Evolutionary conservation across 768 basidiomycete species (phyloP).

Genomic region (Udeniomyces megalosporus): DNA sequence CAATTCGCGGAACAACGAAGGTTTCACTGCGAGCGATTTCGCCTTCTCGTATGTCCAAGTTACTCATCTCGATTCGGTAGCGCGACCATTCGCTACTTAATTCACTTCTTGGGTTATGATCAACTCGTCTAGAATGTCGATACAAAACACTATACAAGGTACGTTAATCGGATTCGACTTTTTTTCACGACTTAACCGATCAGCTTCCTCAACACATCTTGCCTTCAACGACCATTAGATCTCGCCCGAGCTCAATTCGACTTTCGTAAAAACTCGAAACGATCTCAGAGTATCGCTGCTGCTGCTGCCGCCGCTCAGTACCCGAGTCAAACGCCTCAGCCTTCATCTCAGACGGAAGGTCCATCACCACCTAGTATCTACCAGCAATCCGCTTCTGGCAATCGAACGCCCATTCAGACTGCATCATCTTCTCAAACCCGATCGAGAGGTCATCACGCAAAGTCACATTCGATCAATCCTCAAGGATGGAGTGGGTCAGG

Average conservation of each 20-base stretch:
- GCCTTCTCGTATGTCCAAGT: constrained; percentile 64
- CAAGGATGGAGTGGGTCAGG: no score
- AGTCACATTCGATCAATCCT: neutral
- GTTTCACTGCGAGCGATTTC: constrained; percentile 83
- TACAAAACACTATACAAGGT: constrained; percentile 40
- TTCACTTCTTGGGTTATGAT: constrained; percentile 18
- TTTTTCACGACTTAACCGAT: neutral
- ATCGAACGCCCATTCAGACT: no score
- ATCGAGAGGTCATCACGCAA: neutral
- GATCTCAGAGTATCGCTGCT: neutral
- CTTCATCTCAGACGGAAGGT: no score
- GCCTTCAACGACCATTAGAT: constrained; percentile 36
- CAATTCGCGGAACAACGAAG: constrained; percentile 68
- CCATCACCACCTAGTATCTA: neutral
- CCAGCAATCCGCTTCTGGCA: neutral
- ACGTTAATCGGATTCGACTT: no score
- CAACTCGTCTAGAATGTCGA: constrained; percentile 38
- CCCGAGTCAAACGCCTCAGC: no score
- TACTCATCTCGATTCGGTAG: neutral
- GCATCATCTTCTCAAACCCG: no score
- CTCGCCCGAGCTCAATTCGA: constrained; percentile 65
- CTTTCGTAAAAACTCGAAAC: constrained; percentile 39
- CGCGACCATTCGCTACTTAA: neutral
- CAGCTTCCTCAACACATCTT: neutral
- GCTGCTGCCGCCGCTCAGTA: no score